Evolutionary conservation across 2,329 filamentous ascomycete species (phyloP).

Genomic region (Cadophora gregata): DNA sequence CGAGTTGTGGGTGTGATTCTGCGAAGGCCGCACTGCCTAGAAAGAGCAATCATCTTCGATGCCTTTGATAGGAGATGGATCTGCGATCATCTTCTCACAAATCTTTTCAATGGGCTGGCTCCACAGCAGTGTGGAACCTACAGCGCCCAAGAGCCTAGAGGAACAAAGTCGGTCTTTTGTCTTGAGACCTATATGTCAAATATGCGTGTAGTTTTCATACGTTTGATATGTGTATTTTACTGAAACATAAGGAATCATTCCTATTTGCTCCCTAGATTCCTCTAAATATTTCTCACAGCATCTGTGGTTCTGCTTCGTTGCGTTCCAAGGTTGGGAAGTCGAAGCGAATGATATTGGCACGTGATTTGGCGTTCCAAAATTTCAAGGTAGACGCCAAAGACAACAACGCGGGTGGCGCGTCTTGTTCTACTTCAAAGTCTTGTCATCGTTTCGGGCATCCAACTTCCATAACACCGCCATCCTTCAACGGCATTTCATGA

Average conservation of each 20-base stretch:
- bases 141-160: background rate
- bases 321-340: background rate
- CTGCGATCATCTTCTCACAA: background rate
- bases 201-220: no score
- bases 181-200: background rate
- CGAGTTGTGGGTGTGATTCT: background rate
- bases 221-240: no score
- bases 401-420: constrained; percentile 6
- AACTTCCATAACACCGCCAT: no score
- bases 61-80: background rate
- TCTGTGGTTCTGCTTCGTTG: no score
- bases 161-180: background rate
- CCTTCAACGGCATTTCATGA: background rate
- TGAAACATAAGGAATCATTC: no score
- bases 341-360: background rate
- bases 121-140: background rate
- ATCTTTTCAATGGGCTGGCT: background rate
- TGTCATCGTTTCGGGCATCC: background rate
- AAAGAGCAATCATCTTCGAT: background rate
- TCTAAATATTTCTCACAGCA: no score
- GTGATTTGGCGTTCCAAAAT: constrained; percentile 5
- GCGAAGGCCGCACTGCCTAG: background rate
- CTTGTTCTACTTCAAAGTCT: background rate
- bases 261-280: no score
- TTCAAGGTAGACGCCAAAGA: background rate